Percentiles rank a stretch among this genome's conserved stretches.
Conservation (phyloP, 805 yeast species). For the Clavispora carvajalis region DNA sequence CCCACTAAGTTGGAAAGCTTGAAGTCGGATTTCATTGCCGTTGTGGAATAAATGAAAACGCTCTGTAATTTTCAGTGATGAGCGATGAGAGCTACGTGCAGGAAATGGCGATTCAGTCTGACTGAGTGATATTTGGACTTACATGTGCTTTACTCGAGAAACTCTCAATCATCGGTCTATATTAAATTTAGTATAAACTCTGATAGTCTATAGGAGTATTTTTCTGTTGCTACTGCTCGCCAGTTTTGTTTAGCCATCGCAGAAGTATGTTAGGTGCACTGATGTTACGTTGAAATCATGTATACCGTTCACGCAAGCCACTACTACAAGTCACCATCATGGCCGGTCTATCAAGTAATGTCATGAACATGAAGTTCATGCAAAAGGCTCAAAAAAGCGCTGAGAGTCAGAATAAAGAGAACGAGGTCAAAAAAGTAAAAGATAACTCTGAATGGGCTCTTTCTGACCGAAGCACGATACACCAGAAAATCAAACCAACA, state of each 20-base stretch:
- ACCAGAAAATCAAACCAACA: conserved; percentile 19
- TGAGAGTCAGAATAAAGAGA: conserved; percentile 28
- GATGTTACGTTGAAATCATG: background rate
- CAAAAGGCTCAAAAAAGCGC: conserved; percentile 35
- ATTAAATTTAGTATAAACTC: no score
- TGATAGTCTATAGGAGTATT: no score
- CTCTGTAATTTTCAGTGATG: conserved; percentile 13
- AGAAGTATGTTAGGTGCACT: background rate
- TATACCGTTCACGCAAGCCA: background rate
- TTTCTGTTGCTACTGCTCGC: no score
- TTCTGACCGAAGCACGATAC: conserved; percentile 24
- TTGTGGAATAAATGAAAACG: background rate
- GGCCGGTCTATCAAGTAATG: conserved; percentile 53
- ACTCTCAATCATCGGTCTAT: no score
- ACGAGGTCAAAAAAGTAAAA: conserved; percentile 30
- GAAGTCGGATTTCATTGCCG: conserved; percentile 77
- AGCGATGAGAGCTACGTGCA: conserved; percentile 11
- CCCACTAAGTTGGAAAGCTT: conserved; percentile 86
- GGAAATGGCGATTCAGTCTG: background rate
- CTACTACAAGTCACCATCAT: conserved; percentile 7
- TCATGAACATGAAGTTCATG: conserved; percentile 77
- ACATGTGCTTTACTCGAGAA: no score
- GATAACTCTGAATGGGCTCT: conserved; percentile 53
- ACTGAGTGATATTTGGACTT: no score
- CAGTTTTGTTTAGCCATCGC: no score